Base-by-base conservation (phyloP, 768 basidiomycete genomes). In the Mycena indigotica region DNA sequence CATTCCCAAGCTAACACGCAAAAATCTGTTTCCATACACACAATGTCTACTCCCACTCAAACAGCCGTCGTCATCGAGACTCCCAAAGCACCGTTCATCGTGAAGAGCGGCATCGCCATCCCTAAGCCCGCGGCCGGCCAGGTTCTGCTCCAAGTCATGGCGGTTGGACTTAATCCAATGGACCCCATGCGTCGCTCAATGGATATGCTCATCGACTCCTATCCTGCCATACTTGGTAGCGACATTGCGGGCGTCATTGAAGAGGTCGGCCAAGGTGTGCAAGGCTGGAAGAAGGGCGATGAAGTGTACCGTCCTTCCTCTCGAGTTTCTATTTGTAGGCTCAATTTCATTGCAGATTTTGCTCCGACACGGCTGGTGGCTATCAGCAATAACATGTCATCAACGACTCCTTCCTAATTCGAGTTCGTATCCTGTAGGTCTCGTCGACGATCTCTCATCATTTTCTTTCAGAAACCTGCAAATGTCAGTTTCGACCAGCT, bases 191-290 rank as follows among this genome's bases (percentile, higher is more conserved):
- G 65, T 65, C 40, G 65, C 62, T 23, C 56, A 67, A 38, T 69
- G 66, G 28, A 58, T 17, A 21, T 30, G 12, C n/a, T 53, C 10
- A 15, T 59, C 3, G 68, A 66, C 26, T 57, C 65, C 39, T 68
- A 69, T 17, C 73, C 73, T 30, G 69, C 69, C 17, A 67, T 73
- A 13, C 67, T 75, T 1, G 75, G 74, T 5, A 72, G 68, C 28
- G 75, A 77, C 53, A 61, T 75, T 30, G 69, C 75, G 21, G 75
- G 74, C 17, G 66, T 60, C 0, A 58, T 77, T 5, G 70, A 75
- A 23, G 65, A 63, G 26, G 28, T 72, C 40, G 75, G 74, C 8
- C 61, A 65, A 16, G 62, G 50, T 17, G 73, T 74, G 1, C 64
- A 52, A 0, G 53, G 54, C 3, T 75, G 71, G 68, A 61, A 65